Base-by-base conservation (phyloP, 495 filamentous ascomycete species). In the Neurospora pannonica region DNA sequence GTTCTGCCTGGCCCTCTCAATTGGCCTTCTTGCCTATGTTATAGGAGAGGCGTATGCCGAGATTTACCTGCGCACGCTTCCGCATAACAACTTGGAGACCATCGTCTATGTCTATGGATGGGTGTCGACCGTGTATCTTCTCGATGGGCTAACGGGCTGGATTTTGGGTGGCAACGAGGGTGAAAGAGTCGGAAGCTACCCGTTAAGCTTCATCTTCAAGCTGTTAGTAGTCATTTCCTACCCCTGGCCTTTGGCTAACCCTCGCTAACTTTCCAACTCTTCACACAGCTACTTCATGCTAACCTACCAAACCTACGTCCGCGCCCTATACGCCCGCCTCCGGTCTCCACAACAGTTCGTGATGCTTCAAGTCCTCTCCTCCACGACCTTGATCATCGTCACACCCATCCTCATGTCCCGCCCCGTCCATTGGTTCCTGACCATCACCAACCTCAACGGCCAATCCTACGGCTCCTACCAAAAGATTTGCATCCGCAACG, bases 251-350 rank as follows among this genome's bases (percentile, higher is more conserved):
- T 54, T 31, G 13, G 15, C 3, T 24, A 2, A 28, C 5, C n/a
- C 28, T 40, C 24, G 38, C 21, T 19, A 37, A 34, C 46, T 36
- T 19, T 5, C 71, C 69, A 38, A 75, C 43, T 48, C 79, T 82
- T 69, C 80, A 76, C 36, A n/a, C n/a, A 88, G 87, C 69, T 91
- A 90, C 79, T 91, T 90, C 79, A 86, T 86, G 79, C 79, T 90
- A 21, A 91, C 89, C 2, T 91, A 91, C 81, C 89, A 91, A 81
- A 91, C 89, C 3, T 91, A 90, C 80, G 89, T 91, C n/a, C 88
- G 89, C 37, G 89, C 89, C 7, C 76, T 91, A n/a, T 91, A 90
- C 76, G 89, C 89, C 17, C 86, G 89, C 15, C 84, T 91, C 21
- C 87, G 89, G 36, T 86, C 84, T 13, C 89, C 88, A 5, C 77